These are phyloP conservation scores for Sporopachydermia quercuum DNA, from an alignment of 805 yeast genomes.

Conservation along the genomic window DNA sequence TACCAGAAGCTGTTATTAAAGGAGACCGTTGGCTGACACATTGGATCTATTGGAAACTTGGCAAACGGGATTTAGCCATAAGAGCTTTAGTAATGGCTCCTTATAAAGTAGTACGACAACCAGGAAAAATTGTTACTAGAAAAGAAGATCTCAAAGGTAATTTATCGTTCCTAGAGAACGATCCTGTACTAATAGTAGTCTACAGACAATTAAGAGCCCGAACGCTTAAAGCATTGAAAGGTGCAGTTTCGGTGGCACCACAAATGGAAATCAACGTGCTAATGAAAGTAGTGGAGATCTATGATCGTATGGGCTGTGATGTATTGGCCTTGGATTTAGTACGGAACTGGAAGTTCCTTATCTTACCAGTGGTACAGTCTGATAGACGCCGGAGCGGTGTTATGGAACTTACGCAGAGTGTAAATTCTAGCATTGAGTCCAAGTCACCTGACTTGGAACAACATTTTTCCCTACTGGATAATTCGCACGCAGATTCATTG, in stretches of 20 bases:
- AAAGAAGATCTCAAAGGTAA: slow-evolving; percentile 16
- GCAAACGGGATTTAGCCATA: slow-evolving; percentile 34
- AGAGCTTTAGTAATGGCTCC: slow-evolving; percentile 39
- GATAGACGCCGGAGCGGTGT: slow-evolving; percentile 8
- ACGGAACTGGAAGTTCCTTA: slow-evolving; percentile 50
- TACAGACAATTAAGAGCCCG: slow-evolving; percentile 46
- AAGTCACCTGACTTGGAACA: no score
- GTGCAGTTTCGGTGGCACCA: slow-evolving; percentile 18
- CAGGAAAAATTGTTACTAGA: slow-evolving; percentile 9
- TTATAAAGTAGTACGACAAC: slow-evolving; percentile 16
- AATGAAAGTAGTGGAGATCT: slow-evolving; percentile 46
- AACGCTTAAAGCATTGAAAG: slow-evolving; percentile 32
- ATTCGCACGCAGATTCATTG: neutral
- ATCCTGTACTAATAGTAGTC: slow-evolving; percentile 63
- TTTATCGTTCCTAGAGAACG: slow-evolving; percentile 45
- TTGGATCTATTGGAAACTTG: slow-evolving; percentile 63
- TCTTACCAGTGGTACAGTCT: slow-evolving; percentile 1
- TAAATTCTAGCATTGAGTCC: no score
- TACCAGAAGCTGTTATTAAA: slow-evolving; percentile 25
- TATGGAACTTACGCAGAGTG: slow-evolving; percentile 7
- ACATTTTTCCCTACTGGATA: no score
- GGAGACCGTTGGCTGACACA: slow-evolving; percentile 74
- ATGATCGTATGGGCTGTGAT: slow-evolving; percentile 87
- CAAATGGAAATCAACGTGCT: slow-evolving; percentile 45
- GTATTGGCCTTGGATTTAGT: slow-evolving; percentile 49